Evolutionary conservation across 768 basidiomycete species (phyloP).

Genomic region (Rhodotorula babjevae): DNA sequence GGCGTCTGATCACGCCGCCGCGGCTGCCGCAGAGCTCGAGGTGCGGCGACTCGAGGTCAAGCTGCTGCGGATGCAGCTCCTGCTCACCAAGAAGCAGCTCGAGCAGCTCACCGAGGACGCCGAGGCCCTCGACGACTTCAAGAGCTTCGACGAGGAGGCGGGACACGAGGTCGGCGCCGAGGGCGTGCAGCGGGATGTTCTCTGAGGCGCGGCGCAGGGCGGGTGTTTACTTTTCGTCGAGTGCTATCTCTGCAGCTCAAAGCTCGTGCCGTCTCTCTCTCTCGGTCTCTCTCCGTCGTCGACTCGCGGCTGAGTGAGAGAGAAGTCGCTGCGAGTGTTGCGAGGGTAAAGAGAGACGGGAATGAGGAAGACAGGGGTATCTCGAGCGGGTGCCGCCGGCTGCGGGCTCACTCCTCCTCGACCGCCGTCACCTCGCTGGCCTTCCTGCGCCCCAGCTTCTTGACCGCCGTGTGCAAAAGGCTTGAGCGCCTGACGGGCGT

Average conservation of each 20-base stretch:
- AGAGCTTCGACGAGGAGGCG: not conserved
- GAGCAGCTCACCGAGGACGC: not conserved
- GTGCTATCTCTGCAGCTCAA: no score
- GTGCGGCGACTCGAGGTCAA: not conserved
- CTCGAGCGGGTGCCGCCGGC: not conserved
- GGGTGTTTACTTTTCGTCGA: no score
- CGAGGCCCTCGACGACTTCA: not conserved
- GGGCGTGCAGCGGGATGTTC: no score
- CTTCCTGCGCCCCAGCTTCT: slow-evolving; percentile 12
- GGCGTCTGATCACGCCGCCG: no score
- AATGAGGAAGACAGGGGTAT: not conserved
- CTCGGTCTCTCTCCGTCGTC: no score
- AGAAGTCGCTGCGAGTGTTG: no score
- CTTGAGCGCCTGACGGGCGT: slow-evolving; percentile 1
- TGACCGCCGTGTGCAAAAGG: slow-evolving; percentile 1
- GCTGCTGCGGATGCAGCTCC: not conserved
- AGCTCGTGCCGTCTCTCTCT: no score
- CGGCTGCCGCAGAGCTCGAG: not conserved
- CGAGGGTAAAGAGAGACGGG: not conserved
- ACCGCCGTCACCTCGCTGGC: not conserved
- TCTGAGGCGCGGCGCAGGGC: no score
- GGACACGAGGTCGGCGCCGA: no score
- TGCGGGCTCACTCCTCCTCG: not conserved
- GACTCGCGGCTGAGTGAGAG: no score
- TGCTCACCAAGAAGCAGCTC: not conserved